Percentiles rank a stretch among this genome's conserved stretches.
Conservation (phyloP, 257 asterid species). For the Dorcoceras hygrometricum region DNA sequence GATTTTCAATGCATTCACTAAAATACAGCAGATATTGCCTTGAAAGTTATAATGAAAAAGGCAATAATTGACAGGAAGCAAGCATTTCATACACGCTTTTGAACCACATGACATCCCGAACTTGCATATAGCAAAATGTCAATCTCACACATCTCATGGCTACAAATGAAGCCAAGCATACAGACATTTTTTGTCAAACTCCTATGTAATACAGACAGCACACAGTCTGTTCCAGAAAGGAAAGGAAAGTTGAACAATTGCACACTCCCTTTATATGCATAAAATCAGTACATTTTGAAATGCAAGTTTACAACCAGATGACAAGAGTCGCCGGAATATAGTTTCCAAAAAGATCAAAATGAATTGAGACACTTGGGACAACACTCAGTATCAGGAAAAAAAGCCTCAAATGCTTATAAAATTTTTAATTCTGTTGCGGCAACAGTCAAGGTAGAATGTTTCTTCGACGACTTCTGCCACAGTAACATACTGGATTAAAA, state of each 20-base stretch:
- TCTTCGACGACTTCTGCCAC: background rate
- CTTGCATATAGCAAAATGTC: background rate
- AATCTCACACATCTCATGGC: too few relatives aligned
- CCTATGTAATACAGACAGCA: too few relatives aligned
- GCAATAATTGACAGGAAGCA: background rate
- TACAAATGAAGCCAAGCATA: too few relatives aligned
- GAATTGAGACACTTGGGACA: background rate
- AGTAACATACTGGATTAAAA: background rate
- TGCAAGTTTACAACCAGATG: background rate
- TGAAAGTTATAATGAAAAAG: background rate
- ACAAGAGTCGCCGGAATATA: background rate
- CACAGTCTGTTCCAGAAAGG: too few relatives aligned
- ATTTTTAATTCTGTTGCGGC: background rate
- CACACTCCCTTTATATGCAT: background rate
- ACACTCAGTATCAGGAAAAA: conserved; percentile 8
- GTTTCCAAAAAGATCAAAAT: conserved; percentile 9
- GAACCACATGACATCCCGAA: background rate
- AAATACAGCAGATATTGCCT: background rate
- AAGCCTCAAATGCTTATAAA: background rate
- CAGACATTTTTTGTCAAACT: too few relatives aligned
- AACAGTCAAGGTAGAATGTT: conserved; percentile 1
- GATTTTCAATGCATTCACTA: background rate
- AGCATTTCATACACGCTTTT: background rate
- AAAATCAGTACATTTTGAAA: background rate
- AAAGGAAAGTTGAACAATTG: too few relatives aligned